Percentiles rank a stretch among this genome's conserved stretches.
phyloP scores from a whole-genome alignment of 2,329 filamentous ascomycete species.

The Immersiporthe knoxdaviesiana region DNA sequence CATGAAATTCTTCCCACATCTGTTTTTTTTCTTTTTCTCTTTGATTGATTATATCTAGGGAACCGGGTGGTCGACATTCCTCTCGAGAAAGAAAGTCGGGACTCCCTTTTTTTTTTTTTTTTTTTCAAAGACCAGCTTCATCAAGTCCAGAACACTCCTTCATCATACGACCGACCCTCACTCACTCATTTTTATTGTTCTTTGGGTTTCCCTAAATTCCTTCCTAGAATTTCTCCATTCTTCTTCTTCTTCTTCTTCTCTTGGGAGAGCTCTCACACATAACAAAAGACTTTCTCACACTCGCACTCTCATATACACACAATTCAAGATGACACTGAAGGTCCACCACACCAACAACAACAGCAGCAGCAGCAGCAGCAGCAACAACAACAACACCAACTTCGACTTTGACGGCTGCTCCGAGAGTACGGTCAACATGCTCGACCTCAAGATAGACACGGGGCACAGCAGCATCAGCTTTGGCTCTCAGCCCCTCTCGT shows the following conservation, averaged over 20 bases:
- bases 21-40: too few relatives aligned
- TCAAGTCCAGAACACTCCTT: conserved; percentile 6
- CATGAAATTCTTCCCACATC: neutral
- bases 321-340: conserved; percentile 21
- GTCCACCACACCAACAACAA: neutral
- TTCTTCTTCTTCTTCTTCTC: too few relatives aligned
- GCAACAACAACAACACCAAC: conserved; percentile 1
- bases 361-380: too few relatives aligned
- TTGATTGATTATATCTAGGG: conserved; percentile 22
- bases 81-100: conserved; percentile 1
- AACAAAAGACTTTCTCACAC: neutral
- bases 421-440: conserved; percentile 15
- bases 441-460: conserved; percentile 22
- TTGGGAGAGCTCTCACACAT: neutral
- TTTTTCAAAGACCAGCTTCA: conserved; percentile 14
- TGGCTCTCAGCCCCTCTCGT: conserved; percentile 21
- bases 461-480: conserved; percentile 21
- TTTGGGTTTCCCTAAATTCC: neutral
- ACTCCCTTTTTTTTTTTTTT: conserved; percentile 25
- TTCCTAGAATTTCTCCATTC: neutral
- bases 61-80: conserved; percentile 20
- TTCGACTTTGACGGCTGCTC: conserved; percentile 16
- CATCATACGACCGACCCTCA: neutral
- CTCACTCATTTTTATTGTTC: too few relatives aligned
- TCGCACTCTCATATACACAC: neutral